phyloP scores from a whole-genome alignment of 2,329 filamentous ascomycete genomes.

The Penicillium brevicompactum region DNA sequence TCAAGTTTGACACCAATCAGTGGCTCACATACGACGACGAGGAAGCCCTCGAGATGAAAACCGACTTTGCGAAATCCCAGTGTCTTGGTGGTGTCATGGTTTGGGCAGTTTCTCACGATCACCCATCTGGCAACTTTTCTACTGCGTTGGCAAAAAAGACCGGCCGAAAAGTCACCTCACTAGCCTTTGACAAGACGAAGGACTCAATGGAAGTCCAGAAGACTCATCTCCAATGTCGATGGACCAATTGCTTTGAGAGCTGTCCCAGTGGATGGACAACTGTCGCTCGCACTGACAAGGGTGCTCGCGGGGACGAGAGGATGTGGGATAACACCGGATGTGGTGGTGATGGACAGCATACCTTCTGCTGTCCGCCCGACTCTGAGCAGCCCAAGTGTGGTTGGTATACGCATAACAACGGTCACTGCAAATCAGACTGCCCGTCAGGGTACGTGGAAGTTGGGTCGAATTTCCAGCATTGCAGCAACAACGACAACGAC shows the following conservation, averaged over 20 bases:
- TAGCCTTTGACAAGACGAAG: background rate
- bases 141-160: background rate
- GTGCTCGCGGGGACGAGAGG: background rate
- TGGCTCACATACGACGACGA: constrained; percentile 39
- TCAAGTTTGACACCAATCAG: constrained; percentile 17
- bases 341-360: background rate
- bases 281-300: background rate
- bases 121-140: background rate
- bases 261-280: background rate
- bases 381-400: constrained; percentile 2
- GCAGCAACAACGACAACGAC: background rate
- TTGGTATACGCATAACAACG: constrained; percentile 9
- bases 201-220: background rate
- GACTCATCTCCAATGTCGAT: constrained; percentile 2
- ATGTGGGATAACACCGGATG: constrained; percentile 6
- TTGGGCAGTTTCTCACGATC: constrained; percentile 17
- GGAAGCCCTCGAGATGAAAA: constrained; percentile 41
- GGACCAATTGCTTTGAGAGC: constrained; percentile 3
- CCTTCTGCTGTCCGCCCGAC: constrained; percentile 6
- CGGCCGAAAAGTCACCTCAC: background rate
- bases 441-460: constrained; percentile 1
- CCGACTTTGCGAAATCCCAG: constrained; percentile 33
- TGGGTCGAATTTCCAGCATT: constrained; percentile 1
- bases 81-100: constrained; percentile 37
- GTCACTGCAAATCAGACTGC: constrained; percentile 2